Conservation (phyloP, 768 basidiomycete genomes). For the Thelephora aurantiotincta region DNA sequence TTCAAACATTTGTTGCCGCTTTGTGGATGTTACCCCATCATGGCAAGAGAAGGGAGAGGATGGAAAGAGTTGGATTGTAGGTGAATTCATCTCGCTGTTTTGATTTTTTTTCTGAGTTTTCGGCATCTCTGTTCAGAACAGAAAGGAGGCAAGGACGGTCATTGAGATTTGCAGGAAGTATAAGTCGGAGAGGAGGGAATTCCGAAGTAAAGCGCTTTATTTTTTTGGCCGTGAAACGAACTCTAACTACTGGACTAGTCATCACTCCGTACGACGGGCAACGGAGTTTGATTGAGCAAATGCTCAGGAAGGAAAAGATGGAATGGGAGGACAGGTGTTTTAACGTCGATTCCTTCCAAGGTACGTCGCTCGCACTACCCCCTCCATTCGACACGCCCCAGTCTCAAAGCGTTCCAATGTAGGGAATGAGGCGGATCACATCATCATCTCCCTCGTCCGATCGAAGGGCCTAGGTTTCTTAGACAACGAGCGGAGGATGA, state of each 20-base stretch:
- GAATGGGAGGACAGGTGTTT: constrained; percentile 57
- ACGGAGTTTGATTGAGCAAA: constrained; percentile 39
- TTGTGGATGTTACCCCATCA: constrained; percentile 39
- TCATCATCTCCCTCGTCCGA: constrained; percentile 61
- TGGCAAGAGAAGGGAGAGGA: constrained; percentile 16
- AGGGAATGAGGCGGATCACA: constrained; percentile 78
- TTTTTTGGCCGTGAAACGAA: too few species aligned
- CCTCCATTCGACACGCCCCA: constrained; percentile 2
- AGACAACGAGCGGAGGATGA: constrained; percentile 47
- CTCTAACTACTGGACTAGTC: constrained; percentile 13
- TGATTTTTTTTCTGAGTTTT: neutral
- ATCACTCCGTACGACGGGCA: constrained; percentile 80
- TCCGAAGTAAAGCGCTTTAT: constrained; percentile 18
- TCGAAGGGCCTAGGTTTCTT: constrained; percentile 56
- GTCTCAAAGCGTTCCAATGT: constrained; percentile 4
- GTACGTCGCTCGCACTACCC: constrained; percentile 26
- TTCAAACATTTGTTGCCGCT: constrained; percentile 39
- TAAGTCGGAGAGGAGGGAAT: constrained; percentile 32
- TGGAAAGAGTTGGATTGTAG: constrained; percentile 26
- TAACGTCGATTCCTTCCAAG: constrained; percentile 75
- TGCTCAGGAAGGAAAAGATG: constrained; percentile 34
- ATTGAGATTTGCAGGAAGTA: constrained; percentile 44
- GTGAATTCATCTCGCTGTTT: constrained; percentile 2
- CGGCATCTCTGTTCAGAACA: constrained; percentile 31
- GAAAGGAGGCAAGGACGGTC: constrained; percentile 38